phyloP scores from a whole-genome alignment of 352 stramenopile species.

The Phytophthora syringae region DNA sequence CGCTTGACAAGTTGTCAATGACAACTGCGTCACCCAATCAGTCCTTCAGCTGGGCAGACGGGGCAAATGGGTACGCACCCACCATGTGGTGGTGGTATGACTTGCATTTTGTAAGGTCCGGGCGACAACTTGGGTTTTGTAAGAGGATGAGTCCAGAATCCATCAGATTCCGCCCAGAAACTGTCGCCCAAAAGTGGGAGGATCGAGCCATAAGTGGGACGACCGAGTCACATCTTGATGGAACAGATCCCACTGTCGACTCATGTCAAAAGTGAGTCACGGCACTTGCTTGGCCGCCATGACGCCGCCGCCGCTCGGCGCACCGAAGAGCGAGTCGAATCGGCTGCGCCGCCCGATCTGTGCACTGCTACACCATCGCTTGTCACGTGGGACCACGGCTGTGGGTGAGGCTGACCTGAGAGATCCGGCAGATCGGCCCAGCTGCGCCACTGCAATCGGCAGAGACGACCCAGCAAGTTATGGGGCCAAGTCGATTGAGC shows the following conservation, averaged over 20 bases:
- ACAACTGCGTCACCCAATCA: no score
- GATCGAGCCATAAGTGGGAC: constrained; percentile 8
- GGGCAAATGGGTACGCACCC: no score
- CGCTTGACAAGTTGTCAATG: no score
- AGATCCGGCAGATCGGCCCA: constrained; percentile 29
- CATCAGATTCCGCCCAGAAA: constrained; percentile 37
- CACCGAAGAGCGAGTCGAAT: not conserved
- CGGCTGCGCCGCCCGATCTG: not conserved
- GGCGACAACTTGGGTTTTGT: constrained; percentile 8
- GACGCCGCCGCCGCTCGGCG: not conserved
- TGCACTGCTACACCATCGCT: not conserved
- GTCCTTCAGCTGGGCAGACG: no score
- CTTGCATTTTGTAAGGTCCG: not conserved
- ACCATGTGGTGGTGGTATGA: constrained; percentile 6
- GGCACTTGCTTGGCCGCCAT: not conserved
- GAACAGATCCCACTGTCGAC: constrained; percentile 7
- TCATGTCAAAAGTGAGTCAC: constrained; percentile 16
- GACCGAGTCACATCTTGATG: constrained; percentile 22
- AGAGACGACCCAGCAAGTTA: constrained; percentile 11
- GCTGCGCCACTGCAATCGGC: constrained; percentile 10
- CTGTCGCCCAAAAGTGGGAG: constrained; percentile 32
- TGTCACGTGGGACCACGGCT: constrained; percentile 25
- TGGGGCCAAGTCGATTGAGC: not conserved
- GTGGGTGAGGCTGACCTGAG: constrained; percentile 13
- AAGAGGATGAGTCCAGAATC: constrained; percentile 23